A percentile compares a stretch with the other conserved stretches of the same genome.
Conservation (phyloP, 2,329 filamentous ascomycete genomes). For the Pseudogymnoascus destructans region DNA sequence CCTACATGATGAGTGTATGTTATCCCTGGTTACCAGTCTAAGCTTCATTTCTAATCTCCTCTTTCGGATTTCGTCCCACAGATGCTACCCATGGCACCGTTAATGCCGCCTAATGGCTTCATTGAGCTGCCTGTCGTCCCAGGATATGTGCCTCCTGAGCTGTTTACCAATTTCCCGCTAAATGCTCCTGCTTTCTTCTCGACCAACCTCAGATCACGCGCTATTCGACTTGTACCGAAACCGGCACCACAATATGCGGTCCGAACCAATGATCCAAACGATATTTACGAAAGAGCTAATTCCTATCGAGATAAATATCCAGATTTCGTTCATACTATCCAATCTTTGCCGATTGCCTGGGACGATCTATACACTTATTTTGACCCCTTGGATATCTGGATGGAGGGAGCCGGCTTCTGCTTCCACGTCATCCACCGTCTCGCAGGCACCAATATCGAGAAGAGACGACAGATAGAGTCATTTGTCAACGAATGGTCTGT, state of each 20-base stretch:
- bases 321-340: constrained; percentile 8
- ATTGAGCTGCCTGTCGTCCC: neutral
- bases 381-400: constrained; percentile 24
- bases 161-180: constrained; percentile 13
- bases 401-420: constrained; percentile 22
- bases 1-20: neutral
- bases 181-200: constrained; percentile 17
- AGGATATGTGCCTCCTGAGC: constrained; percentile 3
- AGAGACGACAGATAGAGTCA: neutral
- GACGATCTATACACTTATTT: constrained; percentile 24
- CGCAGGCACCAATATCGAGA: constrained; percentile 4
- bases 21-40: neutral
- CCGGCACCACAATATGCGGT: constrained; percentile 9
- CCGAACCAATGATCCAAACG: constrained; percentile 12
- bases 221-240: constrained; percentile 12
- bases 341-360: constrained; percentile 15
- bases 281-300: constrained; percentile 12
- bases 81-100: neutral
- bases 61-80: neutral
- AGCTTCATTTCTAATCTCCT: neutral
- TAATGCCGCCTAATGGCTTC: neutral
- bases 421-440: constrained; percentile 22
- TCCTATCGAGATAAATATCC: constrained; percentile 15
- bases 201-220: constrained; percentile 12
- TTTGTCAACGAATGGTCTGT: neutral